Percentiles rank a stretch among this genome's conserved stretches.
These are phyloP conservation scores for Cafeteria roenbergensis DNA, from an alignment of 108 stramenopile genomes.

Conservation along the genomic window DNA sequence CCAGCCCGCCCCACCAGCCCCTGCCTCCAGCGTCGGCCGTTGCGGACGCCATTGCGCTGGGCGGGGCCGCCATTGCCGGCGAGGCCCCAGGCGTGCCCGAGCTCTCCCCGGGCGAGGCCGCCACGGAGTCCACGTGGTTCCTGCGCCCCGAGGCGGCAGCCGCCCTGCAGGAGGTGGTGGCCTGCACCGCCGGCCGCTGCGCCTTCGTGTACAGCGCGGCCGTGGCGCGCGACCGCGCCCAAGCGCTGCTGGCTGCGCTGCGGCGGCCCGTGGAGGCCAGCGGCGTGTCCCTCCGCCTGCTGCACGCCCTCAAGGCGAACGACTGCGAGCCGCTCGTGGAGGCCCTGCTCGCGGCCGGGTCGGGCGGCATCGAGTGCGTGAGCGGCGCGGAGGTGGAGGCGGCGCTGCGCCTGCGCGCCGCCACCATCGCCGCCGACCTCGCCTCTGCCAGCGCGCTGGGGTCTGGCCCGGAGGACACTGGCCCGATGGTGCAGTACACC, in stretches of 20 bases:
- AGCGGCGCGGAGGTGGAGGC: background rate
- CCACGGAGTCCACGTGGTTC: background rate
- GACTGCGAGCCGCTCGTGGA: background rate
- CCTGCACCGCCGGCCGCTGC: too few species aligned
- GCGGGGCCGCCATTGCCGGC: too few species aligned
- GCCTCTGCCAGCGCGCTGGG: too few species aligned
- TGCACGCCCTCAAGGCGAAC: conserved; percentile 9
- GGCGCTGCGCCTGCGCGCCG: background rate
- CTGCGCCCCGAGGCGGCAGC: background rate
- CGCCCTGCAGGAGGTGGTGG: background rate
- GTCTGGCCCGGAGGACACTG: too few species aligned
- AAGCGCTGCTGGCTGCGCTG: background rate
- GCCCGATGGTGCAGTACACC: background rate
- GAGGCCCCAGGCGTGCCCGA: background rate
- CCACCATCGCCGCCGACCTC: background rate
- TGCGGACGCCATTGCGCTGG: background rate
- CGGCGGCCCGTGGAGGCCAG: background rate
- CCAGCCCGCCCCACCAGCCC: too few species aligned
- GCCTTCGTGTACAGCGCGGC: background rate
- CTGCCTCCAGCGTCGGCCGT: background rate
- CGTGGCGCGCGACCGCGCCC: background rate
- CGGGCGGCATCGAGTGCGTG: conserved; percentile 1
- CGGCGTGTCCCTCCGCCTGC: too few species aligned
- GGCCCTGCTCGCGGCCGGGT: background rate
- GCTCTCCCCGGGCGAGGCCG: background rate